Percentiles rank a stretch among this genome's conserved stretches.
These are phyloP conservation scores for Podospora appendiculata DNA, from an alignment of 495 filamentous ascomycete genomes.

Conservation along the genomic window DNA sequence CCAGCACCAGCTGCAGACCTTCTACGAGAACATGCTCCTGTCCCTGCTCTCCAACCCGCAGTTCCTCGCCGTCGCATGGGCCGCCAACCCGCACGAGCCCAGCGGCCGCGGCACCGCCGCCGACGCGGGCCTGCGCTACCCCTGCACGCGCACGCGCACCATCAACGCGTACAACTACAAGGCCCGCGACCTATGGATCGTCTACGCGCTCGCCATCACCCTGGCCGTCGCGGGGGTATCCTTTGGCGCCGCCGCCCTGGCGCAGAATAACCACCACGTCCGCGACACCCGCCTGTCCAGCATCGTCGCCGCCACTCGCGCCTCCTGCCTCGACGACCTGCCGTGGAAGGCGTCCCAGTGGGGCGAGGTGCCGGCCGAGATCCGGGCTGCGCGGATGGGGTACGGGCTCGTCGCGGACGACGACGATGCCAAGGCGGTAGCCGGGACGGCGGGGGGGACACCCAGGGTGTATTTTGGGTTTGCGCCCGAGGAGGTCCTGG, in stretches of 20 bases:
- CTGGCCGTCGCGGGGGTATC: constrained; percentile 8
- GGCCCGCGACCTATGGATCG: constrained; percentile 19
- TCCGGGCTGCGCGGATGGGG: constrained; percentile 9
- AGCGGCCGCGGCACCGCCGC: constrained; percentile 4
- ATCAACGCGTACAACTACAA: constrained; percentile 18
- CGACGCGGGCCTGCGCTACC: constrained; percentile 6
- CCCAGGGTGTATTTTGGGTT: constrained; percentile 21
- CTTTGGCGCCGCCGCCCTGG: constrained; percentile 16
- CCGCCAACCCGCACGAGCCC: constrained; percentile 4
- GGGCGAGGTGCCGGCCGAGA: constrained; percentile 18
- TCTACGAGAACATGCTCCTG: constrained; percentile 23
- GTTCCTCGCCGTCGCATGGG: constrained; percentile 20
- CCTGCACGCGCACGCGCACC: constrained; percentile 14
- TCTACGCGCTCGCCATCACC: constrained; percentile 16
- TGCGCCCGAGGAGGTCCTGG: constrained; percentile 13
- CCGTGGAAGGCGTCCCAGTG: constrained; percentile 20
- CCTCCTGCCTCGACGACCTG: constrained; percentile 17
- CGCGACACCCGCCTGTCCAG: constrained; percentile 15
- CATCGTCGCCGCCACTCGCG: constrained; percentile 21
- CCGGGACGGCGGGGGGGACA: no score
- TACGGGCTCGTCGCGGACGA: constrained; percentile 12
- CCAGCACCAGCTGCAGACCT: constrained; percentile 3
- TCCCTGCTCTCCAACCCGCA: constrained; percentile 20
- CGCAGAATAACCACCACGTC: constrained; percentile 18
- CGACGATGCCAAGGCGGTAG: no score